Evolutionary conservation across 2,329 filamentous ascomycete genomes (phyloP), one percentile per base, ranked within the genome.

Genomic region (Fusarium humuli): DNA sequence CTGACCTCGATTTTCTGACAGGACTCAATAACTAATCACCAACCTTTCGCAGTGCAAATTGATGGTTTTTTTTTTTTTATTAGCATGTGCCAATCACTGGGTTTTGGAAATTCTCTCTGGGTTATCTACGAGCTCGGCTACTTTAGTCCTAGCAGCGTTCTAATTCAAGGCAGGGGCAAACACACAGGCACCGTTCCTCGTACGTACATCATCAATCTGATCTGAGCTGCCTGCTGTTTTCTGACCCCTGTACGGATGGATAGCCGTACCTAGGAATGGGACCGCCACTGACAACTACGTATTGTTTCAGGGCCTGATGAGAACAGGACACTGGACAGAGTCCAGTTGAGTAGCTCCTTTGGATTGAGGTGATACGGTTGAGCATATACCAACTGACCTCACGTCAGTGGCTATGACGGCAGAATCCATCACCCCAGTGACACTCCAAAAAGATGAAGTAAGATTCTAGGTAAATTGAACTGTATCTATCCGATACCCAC

Each of bases 131-230:
- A 42, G 32, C 27, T 52, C 46, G 25, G 41, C 62, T 66, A 54
- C 61, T 65, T 66, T 66, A 16, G 63, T 66, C 63, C 32, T 66
- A 66, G 63, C 25, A 60, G 42, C n/a, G 20, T 66, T 34, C 62
- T 46, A 29, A 41, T 56, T 40, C 61, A 67, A 67, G 63, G 63
- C 63, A 67, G 62, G 56, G 63, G 63, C 63, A 48, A 67, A 67
- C 45, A 67, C 45, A 50, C n/a, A 52, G 49, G 44, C 41, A 61
- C 56, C 47, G 57, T 61, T 52, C 44, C 58, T 34, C 13, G 30
- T 56, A 61, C 8, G 30, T 56, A 61, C 63, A 61, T 66, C 63
- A 66, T 66, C 61, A 27, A 49, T 64, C 37, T 37, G 22, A 29
- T 41, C 20, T 53, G 25, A 47, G 44, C 44, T 47, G 18, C 22